Percentiles rank a stretch among this genome's conserved stretches.
These are phyloP conservation scores for Xerocomus brunneocitrinus DNA, from an alignment of 768 basidiomycete genomes.

Conservation along the genomic window DNA sequence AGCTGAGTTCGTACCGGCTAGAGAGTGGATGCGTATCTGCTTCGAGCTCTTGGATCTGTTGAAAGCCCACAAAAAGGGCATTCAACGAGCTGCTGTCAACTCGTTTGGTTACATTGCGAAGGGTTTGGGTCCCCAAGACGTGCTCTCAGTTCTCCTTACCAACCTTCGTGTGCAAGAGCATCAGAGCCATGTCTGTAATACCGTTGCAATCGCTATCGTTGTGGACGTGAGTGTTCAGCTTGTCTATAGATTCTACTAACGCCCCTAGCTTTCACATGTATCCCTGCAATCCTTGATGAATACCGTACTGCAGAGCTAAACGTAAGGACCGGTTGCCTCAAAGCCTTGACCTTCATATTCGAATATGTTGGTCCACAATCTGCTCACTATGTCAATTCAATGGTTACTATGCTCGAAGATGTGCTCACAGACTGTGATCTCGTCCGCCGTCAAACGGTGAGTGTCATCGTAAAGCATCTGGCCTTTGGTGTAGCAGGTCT, in stretches of 20 bases:
- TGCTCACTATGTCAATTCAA: too few species aligned
- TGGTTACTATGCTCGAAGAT: too few species aligned
- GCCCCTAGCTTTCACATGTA: conserved; percentile 85
- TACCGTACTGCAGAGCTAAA: conserved; percentile 73
- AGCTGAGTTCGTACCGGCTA: conserved; percentile 95
- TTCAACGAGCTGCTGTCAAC: conserved; percentile 97
- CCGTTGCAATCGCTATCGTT: conserved; percentile 97
- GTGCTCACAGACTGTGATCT: conserved; percentile 89
- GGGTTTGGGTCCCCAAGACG: conserved; percentile 98
- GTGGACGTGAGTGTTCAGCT: conserved; percentile 50
- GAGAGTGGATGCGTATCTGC: conserved; percentile 99
- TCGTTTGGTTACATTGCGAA: conserved; percentile 99
- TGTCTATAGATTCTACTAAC: conserved; percentile 2
- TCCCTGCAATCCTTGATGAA: conserved; percentile 97
- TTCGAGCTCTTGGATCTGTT: conserved; percentile 95
- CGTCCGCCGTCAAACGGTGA: conserved; percentile 96
- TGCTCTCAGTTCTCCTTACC: conserved; percentile 90
- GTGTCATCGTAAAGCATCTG: conserved; percentile 96
- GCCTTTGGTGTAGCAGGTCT: conserved; percentile 95
- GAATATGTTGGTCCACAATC: too few species aligned
- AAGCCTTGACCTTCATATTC: too few species aligned
- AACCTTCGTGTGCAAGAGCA: conserved; percentile 98
- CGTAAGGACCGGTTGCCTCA: too few species aligned
- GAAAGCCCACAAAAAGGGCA: conserved; percentile 99
- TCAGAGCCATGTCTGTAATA: conserved; percentile 96